These are phyloP conservation scores for Dalbergia cultrata DNA, from an alignment of 306 rosid genomes.

Conservation along the genomic window DNA sequence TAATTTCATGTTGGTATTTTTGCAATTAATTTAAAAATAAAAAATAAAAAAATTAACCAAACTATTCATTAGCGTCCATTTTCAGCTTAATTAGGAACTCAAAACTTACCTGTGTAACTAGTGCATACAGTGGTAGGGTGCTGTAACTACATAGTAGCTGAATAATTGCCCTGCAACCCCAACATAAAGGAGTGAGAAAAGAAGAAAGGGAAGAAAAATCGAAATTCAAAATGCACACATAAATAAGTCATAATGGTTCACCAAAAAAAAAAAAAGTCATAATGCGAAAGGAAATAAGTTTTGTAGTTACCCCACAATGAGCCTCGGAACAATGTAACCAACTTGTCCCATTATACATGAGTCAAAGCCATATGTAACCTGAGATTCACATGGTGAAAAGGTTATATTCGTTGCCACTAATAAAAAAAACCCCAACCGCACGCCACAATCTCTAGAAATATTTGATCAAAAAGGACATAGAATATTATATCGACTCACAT, in stretches of 20 bases:
- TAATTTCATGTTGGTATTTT: too few species aligned
- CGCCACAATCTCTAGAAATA: background rate
- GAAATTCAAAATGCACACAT: background rate
- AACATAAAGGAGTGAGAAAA: background rate
- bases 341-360: constrained; percentile 91
- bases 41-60: background rate
- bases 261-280: too few species aligned
- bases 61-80: too few species aligned
- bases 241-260: background rate
- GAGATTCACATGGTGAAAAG: background rate
- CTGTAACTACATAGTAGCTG: constrained; percentile 87
- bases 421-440: background rate
- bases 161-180: constrained; percentile 65
- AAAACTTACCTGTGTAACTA: constrained; percentile 81
- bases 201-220: background rate
- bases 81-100: constrained; percentile 6
- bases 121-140: constrained; percentile 86
- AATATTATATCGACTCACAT: too few species aligned
- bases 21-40: too few species aligned
- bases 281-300: background rate
- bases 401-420: background rate
- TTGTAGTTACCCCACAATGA: constrained; percentile 74
- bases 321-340: constrained; percentile 72
- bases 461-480: too few species aligned
- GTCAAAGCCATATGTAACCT: constrained; percentile 77